Evolutionary conservation across 129 eudicot genomes (phyloP).

Genomic region (Artemisia argyi): DNA sequence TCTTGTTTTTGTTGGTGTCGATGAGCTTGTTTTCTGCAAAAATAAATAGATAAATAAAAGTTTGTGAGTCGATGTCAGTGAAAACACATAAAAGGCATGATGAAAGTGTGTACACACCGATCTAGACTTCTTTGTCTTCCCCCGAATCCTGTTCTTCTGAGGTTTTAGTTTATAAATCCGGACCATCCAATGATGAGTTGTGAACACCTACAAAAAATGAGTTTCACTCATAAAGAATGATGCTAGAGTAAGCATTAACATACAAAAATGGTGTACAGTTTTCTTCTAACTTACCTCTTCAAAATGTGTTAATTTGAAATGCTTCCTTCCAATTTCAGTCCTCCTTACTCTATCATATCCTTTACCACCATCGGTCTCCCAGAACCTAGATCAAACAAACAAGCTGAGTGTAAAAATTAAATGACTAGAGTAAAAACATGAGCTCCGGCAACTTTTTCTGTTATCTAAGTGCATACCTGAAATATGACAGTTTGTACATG

Average conservation of each 20-base stretch:
- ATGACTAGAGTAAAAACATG: neutral
- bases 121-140: slow-evolving; percentile 79
- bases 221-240: neutral
- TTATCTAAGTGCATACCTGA: slow-evolving; percentile 50
- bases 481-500: slow-evolving; percentile 96
- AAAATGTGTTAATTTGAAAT: slow-evolving; percentile 78
- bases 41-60: neutral
- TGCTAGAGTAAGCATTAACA: neutral
- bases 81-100: neutral
- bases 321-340: slow-evolving; percentile 93
- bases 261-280: neutral
- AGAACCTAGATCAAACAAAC: neutral
- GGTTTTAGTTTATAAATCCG: slow-evolving; percentile 92
- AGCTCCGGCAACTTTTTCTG: neutral
- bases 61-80: neutral
- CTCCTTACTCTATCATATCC: slow-evolving; percentile 86
- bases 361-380: slow-evolving; percentile 96
- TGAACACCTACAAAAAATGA: slow-evolving; percentile 62
- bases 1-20: slow-evolving; percentile 43
- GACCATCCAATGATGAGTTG: slow-evolving; percentile 99
- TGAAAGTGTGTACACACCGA: slow-evolving; percentile 41
- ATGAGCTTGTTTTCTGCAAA: slow-evolving; percentile 67
- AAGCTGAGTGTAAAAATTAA: neutral
- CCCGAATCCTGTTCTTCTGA: slow-evolving; percentile 85
- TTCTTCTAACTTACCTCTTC: slow-evolving; percentile 29